Evolutionary conservation across 352 stramenopile species (phyloP).

Genomic region (Phytopythium aichiense): DNA sequence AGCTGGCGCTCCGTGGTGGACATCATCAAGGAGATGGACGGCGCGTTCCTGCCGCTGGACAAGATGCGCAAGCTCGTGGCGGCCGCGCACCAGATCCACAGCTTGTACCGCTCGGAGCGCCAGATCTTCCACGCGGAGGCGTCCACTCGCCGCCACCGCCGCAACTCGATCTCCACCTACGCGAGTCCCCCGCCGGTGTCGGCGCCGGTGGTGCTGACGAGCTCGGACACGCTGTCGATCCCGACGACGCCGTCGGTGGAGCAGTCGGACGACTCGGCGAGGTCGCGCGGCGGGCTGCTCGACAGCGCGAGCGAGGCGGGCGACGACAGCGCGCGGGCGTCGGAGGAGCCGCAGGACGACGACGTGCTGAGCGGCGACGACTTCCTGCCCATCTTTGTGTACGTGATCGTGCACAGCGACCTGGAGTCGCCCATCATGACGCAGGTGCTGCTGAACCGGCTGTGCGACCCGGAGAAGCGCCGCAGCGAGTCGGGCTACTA

Average conservation of each 20-base stretch:
- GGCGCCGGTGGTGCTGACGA: neutral
- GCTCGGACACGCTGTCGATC: conserved; percentile 9
- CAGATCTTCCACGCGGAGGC: conserved; percentile 34
- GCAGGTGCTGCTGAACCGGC: conserved; percentile 75
- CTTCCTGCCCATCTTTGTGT: conserved; percentile 88
- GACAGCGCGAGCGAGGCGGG: conserved; percentile 6
- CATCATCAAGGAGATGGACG: conserved; percentile 77
- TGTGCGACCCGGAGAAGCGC: conserved; percentile 82
- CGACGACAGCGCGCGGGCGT: conserved; percentile 2
- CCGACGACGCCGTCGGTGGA: neutral
- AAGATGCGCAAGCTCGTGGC: conserved; percentile 82
- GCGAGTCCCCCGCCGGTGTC: neutral
- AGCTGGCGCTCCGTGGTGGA: conserved; percentile 75
- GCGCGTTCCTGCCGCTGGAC: conserved; percentile 72
- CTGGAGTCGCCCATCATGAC: conserved; percentile 73
- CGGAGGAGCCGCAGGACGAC: conserved; percentile 32
- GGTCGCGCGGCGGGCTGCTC: neutral
- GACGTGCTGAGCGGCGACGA: conserved; percentile 82
- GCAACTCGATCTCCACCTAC: conserved; percentile 27
- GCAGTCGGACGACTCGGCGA: neutral
- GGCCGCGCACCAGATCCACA: conserved; percentile 69
- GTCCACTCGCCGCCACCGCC: conserved; percentile 23
- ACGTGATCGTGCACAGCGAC: conserved; percentile 84
- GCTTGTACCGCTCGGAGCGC: conserved; percentile 59
- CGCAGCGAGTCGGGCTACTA: conserved; percentile 88